These are phyloP conservation scores for Colletotrichum paranaense DNA, from an alignment of 2,329 filamentous ascomycete species.

Conservation along the genomic window DNA sequence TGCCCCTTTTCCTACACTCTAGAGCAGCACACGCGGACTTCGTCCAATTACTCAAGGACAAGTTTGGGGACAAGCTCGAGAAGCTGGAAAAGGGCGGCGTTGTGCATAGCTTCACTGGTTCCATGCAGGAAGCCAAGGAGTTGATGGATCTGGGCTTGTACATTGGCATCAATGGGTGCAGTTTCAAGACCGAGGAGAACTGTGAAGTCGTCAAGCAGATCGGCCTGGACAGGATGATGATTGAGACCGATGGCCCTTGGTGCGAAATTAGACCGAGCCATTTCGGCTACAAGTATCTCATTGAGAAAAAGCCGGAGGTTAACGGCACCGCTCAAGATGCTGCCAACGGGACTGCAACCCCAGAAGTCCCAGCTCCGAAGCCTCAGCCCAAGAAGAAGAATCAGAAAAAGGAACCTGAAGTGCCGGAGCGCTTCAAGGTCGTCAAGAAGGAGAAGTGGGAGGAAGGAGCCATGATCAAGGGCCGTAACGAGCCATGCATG, in stretches of 20 bases:
- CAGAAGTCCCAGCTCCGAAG: constrained; percentile 36
- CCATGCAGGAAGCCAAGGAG: constrained; percentile 83
- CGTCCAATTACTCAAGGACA: constrained; percentile 72
- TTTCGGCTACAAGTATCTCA: constrained; percentile 79
- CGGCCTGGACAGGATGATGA: constrained; percentile 83
- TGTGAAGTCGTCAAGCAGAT: constrained; percentile 85
- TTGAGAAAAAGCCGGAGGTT: constrained; percentile 52
- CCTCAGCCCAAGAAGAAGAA: constrained; percentile 57
- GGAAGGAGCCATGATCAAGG: constrained; percentile 90
- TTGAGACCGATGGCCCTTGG: constrained; percentile 98
- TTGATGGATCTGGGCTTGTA: constrained; percentile 85
- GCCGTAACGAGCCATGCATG: constrained; percentile 90
- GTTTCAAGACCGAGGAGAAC: constrained; percentile 94
- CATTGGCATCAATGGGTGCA: constrained; percentile 96
- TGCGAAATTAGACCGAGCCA: constrained; percentile 94
- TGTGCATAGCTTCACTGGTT: constrained; percentile 96
- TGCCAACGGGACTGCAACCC: constrained; percentile 31
- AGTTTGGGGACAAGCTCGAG: constrained; percentile 69
- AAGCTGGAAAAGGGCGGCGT: constrained; percentile 80
- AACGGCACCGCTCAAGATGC: constrained; percentile 38
- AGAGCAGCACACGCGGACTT: constrained; percentile 90
- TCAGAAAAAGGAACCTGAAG: constrained; percentile 71
- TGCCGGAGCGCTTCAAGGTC: constrained; percentile 79
- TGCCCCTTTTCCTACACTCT: constrained; percentile 93
- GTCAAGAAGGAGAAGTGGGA: constrained; percentile 98